Evolutionary conservation across 768 basidiomycete species (phyloP).

Genomic region (Amanita exitialis): DNA sequence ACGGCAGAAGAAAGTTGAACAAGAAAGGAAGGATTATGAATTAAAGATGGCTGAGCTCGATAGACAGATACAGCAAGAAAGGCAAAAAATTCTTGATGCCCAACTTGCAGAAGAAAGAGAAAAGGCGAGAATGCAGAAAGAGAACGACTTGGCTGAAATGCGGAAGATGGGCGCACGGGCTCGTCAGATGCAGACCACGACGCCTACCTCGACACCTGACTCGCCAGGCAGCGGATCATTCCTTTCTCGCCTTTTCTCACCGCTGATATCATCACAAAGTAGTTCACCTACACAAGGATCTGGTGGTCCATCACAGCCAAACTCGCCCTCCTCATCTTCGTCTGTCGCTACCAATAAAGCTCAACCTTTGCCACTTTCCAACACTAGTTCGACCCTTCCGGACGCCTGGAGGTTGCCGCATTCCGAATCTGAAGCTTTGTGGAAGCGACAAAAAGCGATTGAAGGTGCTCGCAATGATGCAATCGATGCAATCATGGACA

Average conservation of each 20-base stretch:
- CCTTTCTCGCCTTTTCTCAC: neutral
- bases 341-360: neutral
- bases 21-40: slow-evolving; percentile 24
- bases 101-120: slow-evolving; percentile 26
- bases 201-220: neutral
- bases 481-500: slow-evolving; percentile 60
- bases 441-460: slow-evolving; percentile 47
- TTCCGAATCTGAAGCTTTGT: slow-evolving; percentile 34
- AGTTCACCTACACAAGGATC: neutral
- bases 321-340: neutral
- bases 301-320: neutral
- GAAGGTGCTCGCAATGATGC: slow-evolving; percentile 40
- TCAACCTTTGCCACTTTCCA: neutral
- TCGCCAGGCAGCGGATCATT: neutral
- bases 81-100: slow-evolving; percentile 12
- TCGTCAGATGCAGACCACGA: neutral
- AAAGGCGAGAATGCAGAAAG: slow-evolving; percentile 28
- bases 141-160: neutral
- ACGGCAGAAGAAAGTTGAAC: slow-evolving; percentile 15
- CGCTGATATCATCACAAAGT: neutral
- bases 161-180: neutral
- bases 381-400: neutral
- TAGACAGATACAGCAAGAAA: slow-evolving; percentile 12
- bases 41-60: slow-evolving; percentile 23
- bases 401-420: neutral